Percentiles rank a stretch among this genome's conserved stretches.
phyloP scores from a whole-genome alignment of 805 yeast genomes.

The Hanseniaspora lindneri region DNA sequence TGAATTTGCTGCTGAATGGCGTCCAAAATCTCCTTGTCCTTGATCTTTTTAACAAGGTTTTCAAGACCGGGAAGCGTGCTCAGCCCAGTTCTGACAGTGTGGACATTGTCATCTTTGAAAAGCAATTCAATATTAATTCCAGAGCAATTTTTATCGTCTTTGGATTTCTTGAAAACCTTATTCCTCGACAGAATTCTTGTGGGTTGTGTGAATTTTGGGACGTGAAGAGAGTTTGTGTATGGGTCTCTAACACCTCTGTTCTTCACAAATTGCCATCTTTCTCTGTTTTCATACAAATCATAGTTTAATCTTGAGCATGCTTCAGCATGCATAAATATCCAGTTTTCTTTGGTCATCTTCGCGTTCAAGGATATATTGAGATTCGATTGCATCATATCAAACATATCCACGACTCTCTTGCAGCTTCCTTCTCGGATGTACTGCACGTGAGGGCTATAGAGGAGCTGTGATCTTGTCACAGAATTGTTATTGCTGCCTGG shows the following conservation, averaged over 20 bases:
- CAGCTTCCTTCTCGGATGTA: slow-evolving; percentile 23
- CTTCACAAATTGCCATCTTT: slow-evolving; percentile 34
- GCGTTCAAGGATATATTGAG: slow-evolving; percentile 17
- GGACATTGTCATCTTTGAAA: slow-evolving; percentile 36
- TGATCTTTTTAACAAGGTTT: slow-evolving; percentile 46
- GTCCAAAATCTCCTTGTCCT: slow-evolving; percentile 35
- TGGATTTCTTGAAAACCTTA: slow-evolving; percentile 19
- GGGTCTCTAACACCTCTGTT: slow-evolving; percentile 58
- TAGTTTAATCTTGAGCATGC: slow-evolving; percentile 64
- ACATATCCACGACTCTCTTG: slow-evolving; percentile 31
- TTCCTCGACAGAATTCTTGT: slow-evolving; percentile 26
- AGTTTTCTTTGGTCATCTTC: slow-evolving; percentile 50
- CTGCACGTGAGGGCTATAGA: background rate
- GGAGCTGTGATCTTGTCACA: background rate
- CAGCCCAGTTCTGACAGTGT: slow-evolving; percentile 50
- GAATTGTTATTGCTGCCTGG: background rate
- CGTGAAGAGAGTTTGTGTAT: slow-evolving; percentile 71
- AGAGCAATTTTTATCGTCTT: slow-evolving; percentile 23
- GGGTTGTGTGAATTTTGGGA: slow-evolving; percentile 70
- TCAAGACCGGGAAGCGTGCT: slow-evolving; percentile 40
- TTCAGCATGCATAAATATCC: slow-evolving; percentile 78
- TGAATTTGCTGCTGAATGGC: slow-evolving; percentile 13
- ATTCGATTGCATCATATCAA: slow-evolving; percentile 27
- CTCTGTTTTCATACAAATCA: slow-evolving; percentile 46
- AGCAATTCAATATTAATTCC: slow-evolving; percentile 31